Evolutionary conservation across 1,139 yeast genomes (phyloP), one percentile per base, ranked within the genome.

Genomic region (Candida sp.): DNA sequence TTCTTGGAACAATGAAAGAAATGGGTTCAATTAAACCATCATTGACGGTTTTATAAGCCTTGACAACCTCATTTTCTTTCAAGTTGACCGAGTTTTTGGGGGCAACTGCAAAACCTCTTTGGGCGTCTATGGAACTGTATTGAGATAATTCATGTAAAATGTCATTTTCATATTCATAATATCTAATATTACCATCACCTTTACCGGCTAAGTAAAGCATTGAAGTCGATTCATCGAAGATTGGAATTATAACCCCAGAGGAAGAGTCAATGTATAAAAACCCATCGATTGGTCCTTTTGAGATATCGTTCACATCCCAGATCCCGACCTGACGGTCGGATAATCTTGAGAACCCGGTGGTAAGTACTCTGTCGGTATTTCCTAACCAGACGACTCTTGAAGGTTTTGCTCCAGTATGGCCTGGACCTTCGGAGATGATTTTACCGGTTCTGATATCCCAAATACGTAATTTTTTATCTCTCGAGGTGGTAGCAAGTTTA

Each of bases 161-260:
- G 58, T 93, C 98, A 54, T 86, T 82, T 51, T 82, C 87, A 60
- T 78, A 88, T 66, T 93, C 98, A 59, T 73, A 90, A 67, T 91
- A 91, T 58, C 97, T 87, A 59, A 93, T 89, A 63, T 93, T 93
- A 57, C 99, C 98, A 63, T 93, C 99, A 62, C 99, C 99, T 65
- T 93, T 93, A 54, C 99, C 99, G 33, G 96, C 98, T 50, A 93
- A 73, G 61, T 86, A 93, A 49, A 95, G 73, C 46, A 91, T 81
- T 47, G 84, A 80, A 43, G 88, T 89, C 36, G 87, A 80, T 35
- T 81, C 86, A 59, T 93, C 99, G 59, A 73, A 95, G 57, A 85
- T 79, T 22, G 99, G 99, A 77, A 95, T 84, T 62, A 90, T 73
- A 33, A 93, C 89, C 53, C 99, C 99, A 1, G 98, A 87, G 5